A percentile compares a stretch with the other conserved stretches of the same genome.
phyloP scores from a whole-genome alignment of 139 green algal species.

The Pycnococcus provasolii region DNA sequence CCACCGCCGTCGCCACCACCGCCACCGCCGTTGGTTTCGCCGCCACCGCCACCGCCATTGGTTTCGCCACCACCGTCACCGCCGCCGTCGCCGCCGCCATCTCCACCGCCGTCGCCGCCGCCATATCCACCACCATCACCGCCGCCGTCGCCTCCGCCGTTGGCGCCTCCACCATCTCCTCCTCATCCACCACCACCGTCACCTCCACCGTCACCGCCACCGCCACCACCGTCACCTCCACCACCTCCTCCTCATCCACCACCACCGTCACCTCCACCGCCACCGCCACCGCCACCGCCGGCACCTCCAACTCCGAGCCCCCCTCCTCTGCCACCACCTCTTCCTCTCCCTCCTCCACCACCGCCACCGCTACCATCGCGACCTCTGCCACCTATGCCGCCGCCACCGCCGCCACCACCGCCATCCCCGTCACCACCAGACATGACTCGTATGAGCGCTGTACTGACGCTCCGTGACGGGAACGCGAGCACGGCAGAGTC shows the following conservation, averaged over 20 bases:
- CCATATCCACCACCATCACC: not conserved
- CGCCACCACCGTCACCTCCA: slow-evolving; percentile 3
- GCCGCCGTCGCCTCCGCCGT: not conserved
- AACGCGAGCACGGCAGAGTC: not conserved
- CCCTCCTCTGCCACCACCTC: not conserved
- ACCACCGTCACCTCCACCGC: not conserved
- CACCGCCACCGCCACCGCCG: not conserved
- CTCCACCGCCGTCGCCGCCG: not conserved
- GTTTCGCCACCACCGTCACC: not conserved
- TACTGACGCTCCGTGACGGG: not conserved
- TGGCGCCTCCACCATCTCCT: not conserved
- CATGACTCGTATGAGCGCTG: not conserved
- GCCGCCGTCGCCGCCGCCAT: not conserved
- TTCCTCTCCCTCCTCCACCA: not conserved
- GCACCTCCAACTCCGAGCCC: not conserved
- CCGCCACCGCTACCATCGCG: not conserved
- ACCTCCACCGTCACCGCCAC: not conserved
- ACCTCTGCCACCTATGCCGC: not conserved
- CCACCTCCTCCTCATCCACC: not conserved
- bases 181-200: not conserved
- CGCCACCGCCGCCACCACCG: not conserved
- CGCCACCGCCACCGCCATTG: not conserved
- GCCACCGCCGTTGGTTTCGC: not conserved
- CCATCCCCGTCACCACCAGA: not conserved
- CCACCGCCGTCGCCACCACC: not conserved